Conservation (phyloP, 768 basidiomycete species). For the Kwoniella newhampshirensis region DNA sequence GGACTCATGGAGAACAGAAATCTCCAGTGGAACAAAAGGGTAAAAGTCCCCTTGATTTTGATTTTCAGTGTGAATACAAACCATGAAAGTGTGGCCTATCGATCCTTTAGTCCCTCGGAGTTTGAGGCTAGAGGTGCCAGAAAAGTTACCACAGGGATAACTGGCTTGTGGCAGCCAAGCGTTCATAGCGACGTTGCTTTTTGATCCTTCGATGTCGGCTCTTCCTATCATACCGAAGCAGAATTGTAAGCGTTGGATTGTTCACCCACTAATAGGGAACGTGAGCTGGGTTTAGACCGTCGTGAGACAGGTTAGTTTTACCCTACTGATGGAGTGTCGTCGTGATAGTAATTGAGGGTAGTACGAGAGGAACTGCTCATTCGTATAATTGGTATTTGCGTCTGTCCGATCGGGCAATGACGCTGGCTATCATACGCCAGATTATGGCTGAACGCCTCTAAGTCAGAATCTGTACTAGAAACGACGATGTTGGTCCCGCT, state of each 20-base stretch:
- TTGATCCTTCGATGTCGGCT: conserved; percentile 80
- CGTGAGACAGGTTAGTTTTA: conserved; percentile 74
- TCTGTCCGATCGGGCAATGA: conserved; percentile 74
- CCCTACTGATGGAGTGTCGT: conserved; percentile 75
- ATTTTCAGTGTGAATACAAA: conserved; percentile 79
- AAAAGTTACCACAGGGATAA: conserved; percentile 78
- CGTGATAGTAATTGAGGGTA: conserved; percentile 76
- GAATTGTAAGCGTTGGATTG: conserved; percentile 79
- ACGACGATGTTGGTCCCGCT: conserved; percentile 70
- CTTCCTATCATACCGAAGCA: conserved; percentile 79
- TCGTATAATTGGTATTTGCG: conserved; percentile 79
- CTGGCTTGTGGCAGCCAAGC: conserved; percentile 78
- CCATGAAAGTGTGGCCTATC: conserved; percentile 80
- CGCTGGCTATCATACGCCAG: conserved; percentile 77
- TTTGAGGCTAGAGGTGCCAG: conserved; percentile 78
- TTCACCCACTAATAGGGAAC: conserved; percentile 75
- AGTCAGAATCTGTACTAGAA: conserved; percentile 77
- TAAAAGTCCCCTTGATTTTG: conserved; percentile 78
- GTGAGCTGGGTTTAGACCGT: conserved; percentile 62
- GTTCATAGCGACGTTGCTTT: conserved; percentile 80
- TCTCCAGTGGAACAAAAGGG: conserved; percentile 76
- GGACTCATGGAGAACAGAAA: conserved; percentile 77
- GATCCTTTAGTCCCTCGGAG: conserved; percentile 77
- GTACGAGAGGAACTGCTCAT: conserved; percentile 81
- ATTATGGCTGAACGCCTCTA: conserved; percentile 84